Base-by-base conservation (phyloP, 495 filamentous ascomycete genomes). In the Tuber brumale region DNA sequence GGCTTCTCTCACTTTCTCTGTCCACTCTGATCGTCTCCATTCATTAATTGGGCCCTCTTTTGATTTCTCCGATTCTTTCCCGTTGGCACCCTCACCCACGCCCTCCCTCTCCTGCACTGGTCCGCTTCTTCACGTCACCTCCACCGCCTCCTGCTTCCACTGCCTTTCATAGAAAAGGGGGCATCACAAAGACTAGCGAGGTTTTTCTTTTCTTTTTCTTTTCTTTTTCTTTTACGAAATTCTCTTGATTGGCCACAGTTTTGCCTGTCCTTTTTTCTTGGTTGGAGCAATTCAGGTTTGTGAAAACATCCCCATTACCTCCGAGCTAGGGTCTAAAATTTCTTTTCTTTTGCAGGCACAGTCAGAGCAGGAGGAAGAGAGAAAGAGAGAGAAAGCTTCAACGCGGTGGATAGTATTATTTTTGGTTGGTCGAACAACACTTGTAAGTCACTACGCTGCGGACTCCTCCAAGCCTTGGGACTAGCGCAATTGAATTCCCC, bases 371-470 rank as follows among this genome's bases (percentile, higher is more conserved):
- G 12, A 66, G 12, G 6, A 14, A 19, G 35, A 18, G 57, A 35
- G 27, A 27, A 4, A 35, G 16, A 35, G 57, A 66, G 57, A 27
- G 14, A 35, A 18, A 66, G 57, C 27, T 66, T 66, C 27, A 35
- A 27, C 57, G 12, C 73, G 70, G 39, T 70, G 41, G 35, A 69
- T 73, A 76, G 77, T 79, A 77, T 80, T 80, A 80, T 80, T 80
- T 79, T 80, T 76, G 78, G 78, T 74, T 51, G 76, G 77, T 31
- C 73, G 72, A 48, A 74, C 37, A 41, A 69, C 70, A 46, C 31
- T 48, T 51, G 74, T 48, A 74, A 73, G 74, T 80, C 57, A 73
- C 78, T 71, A 72, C 75, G 8, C 71, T 77, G 51, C 46, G 39
- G 70, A 79, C 57, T 70, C 70, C 44, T 69, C 39, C 72, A 70